Percentiles rank a stretch among this genome's conserved stretches.
phyloP scores from a whole-genome alignment of 1,139 yeast genomes.

The Saccharomyces uvarum region DNA sequence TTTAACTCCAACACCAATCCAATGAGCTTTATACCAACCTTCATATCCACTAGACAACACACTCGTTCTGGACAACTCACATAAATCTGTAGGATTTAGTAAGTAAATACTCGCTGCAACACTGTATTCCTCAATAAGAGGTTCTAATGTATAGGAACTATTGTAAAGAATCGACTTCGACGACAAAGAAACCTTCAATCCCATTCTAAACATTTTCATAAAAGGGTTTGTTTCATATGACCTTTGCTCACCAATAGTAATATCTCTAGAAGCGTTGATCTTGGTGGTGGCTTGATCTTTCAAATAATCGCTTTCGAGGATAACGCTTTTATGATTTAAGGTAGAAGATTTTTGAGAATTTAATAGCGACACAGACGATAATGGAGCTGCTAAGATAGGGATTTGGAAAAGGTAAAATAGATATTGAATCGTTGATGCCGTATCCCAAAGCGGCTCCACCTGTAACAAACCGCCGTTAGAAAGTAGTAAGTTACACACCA shows the following conservation, averaged over 20 bases:
- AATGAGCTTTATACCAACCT: constrained; percentile 70
- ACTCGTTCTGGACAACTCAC: constrained; percentile 42
- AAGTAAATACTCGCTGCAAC: constrained; percentile 69
- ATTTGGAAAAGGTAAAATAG: constrained; percentile 26
- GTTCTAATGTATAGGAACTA: constrained; percentile 57
- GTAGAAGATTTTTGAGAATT: constrained; percentile 5
- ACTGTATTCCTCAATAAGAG: constrained; percentile 62
- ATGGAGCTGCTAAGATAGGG: constrained; percentile 25
- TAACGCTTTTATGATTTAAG: neutral
- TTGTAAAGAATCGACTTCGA: constrained; percentile 45
- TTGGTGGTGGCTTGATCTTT: neutral
- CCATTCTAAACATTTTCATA: constrained; percentile 51
- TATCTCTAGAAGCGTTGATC: constrained; percentile 14
- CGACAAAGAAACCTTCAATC: constrained; percentile 56
- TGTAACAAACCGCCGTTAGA: constrained; percentile 27
- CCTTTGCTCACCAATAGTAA: constrained; percentile 16
- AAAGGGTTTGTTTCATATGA: constrained; percentile 43
- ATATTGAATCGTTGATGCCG: constrained; percentile 20
- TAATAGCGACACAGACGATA: constrained; percentile 23
- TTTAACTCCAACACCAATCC: constrained; percentile 55
- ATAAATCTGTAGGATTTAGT: constrained; percentile 58
- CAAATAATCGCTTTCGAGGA: constrained; percentile 1
- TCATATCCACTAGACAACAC: constrained; percentile 81
- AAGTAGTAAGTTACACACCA: constrained; percentile 23
- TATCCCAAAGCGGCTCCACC: constrained; percentile 26